A percentile compares a stretch with the other conserved stretches of the same genome.
phyloP scores from a whole-genome alignment of 805 yeast genomes.

The Candida peoriensis region DNA sequence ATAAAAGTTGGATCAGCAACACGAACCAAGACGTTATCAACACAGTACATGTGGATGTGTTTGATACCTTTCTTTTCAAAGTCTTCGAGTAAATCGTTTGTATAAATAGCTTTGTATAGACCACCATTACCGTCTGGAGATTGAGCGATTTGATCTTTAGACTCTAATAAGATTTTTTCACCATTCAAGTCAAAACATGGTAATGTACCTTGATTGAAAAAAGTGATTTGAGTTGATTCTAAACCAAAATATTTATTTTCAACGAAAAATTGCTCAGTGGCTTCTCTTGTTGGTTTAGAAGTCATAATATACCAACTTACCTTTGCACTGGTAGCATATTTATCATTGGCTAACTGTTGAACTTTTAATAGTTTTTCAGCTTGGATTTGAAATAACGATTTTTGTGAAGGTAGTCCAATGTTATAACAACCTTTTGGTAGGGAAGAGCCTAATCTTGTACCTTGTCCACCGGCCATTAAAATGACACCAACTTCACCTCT shows the following conservation, averaged over 20 bases:
- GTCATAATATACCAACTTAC: conserved; percentile 95
- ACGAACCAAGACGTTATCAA: conserved; percentile 86
- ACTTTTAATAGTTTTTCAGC: conserved; percentile 75
- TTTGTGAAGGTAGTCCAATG: conserved; percentile 77
- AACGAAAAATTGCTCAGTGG: conserved; percentile 69
- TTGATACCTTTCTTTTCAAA: conserved; percentile 62
- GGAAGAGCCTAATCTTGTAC: conserved; percentile 86
- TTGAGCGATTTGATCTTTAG: conserved; percentile 54
- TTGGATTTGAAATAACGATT: conserved; percentile 86
- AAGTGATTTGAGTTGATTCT: conserved; percentile 49
- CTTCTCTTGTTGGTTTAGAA: conserved; percentile 73
- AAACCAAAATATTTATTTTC: conserved; percentile 70
- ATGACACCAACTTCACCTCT: conserved; percentile 80
- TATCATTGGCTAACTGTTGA: conserved; percentile 45
- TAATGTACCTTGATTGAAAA: conserved; percentile 92
- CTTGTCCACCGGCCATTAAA: conserved; percentile 98
- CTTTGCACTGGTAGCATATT: conserved; percentile 24
- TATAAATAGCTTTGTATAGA: conserved; percentile 73
- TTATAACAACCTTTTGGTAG: conserved; percentile 94
- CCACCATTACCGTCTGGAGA: conserved; percentile 99
- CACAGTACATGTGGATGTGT: conserved; percentile 96
- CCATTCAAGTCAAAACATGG: conserved; percentile 84
- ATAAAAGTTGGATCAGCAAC: conserved; percentile 86
- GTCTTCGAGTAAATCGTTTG: conserved; percentile 63
- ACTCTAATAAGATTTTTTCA: conserved; percentile 56